A percentile compares a stretch with the other conserved stretches of the same genome.
Evolutionary conservation across 2,329 filamentous ascomycete genomes (phyloP).

Genomic region (Neodidymelliopsis sp.): DNA sequence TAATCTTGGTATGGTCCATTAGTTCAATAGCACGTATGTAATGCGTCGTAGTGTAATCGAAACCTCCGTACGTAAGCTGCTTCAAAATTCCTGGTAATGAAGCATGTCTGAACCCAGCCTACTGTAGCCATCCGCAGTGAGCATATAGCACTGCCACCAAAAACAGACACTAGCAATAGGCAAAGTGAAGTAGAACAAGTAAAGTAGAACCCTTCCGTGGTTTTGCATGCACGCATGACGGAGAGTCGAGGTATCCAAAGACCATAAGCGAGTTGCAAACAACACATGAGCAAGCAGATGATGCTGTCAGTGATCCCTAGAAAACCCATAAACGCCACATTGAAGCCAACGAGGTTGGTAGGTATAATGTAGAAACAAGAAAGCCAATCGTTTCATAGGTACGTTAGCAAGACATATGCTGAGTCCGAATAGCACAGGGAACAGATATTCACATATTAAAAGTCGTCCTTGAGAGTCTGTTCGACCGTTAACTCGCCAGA

Average conservation of each 20-base stretch:
- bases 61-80: too few species aligned
- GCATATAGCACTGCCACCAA: background rate
- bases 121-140: too few species aligned
- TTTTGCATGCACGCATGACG: constrained; percentile 16
- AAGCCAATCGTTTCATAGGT: background rate
- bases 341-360: background rate
- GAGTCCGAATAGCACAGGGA: background rate
- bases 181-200: constrained; percentile 18
- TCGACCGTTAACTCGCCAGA: constrained; percentile 48
- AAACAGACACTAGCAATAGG: constrained; percentile 30
- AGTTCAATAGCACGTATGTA: too few species aligned
- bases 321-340: constrained; percentile 6
- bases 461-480: constrained; percentile 41
- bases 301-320: background rate
- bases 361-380: constrained; percentile 1
- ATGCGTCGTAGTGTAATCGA: too few species aligned
- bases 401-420: background rate
- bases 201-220: constrained; percentile 16
- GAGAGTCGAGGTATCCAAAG: constrained; percentile 21
- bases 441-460: constrained; percentile 25
- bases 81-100: too few species aligned
- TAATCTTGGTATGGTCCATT: too few species aligned
- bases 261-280: constrained; percentile 4
- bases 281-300: background rate
- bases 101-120: too few species aligned